Conservation (phyloP, 805 yeast genomes). For the Saccharomycopsis microspora region DNA sequence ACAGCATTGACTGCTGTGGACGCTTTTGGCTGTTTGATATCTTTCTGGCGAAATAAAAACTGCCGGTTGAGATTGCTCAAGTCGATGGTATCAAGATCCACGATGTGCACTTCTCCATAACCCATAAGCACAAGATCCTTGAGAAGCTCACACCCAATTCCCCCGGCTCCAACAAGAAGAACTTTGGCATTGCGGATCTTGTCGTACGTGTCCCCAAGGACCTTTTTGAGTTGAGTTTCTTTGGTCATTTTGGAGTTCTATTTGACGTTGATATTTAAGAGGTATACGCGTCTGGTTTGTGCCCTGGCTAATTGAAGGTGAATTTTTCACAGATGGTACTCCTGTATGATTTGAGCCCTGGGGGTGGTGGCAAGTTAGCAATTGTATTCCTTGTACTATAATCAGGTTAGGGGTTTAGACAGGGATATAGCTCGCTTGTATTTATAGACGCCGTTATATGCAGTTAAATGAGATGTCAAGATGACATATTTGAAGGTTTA, state of each 20-base stretch:
- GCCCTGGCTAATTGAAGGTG: too few relatives aligned
- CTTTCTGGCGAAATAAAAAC: conserved; percentile 79
- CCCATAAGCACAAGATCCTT: conserved; percentile 73
- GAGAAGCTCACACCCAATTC: conserved; percentile 86
- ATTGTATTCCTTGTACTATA: too few relatives aligned
- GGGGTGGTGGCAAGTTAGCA: too few relatives aligned
- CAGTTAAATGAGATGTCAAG: too few relatives aligned
- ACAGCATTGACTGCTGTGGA: conserved; percentile 80
- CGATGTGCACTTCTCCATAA: conserved; percentile 78
- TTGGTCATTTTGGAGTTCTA: conserved; percentile 1
- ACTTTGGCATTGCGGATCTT: conserved; percentile 37
- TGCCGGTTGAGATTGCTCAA: conserved; percentile 88
- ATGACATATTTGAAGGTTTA: too few relatives aligned
- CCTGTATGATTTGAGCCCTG: too few relatives aligned
- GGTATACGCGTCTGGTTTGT: too few relatives aligned
- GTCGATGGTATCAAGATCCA: conserved; percentile 94
- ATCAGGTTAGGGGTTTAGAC: too few relatives aligned
- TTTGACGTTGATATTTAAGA: too few relatives aligned
- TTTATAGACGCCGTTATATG: too few relatives aligned
- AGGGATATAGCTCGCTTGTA: too few relatives aligned
- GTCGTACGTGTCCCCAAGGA: conserved; percentile 3
- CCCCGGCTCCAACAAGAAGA: conserved; percentile 89
- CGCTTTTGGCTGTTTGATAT: conserved; percentile 82
- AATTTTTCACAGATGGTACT: too few relatives aligned
- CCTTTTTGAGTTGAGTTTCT: conserved; percentile 3